Evolutionary conservation across 345 rosid genomes (phyloP).

Genomic region (Eucalyptus curtisii): DNA sequence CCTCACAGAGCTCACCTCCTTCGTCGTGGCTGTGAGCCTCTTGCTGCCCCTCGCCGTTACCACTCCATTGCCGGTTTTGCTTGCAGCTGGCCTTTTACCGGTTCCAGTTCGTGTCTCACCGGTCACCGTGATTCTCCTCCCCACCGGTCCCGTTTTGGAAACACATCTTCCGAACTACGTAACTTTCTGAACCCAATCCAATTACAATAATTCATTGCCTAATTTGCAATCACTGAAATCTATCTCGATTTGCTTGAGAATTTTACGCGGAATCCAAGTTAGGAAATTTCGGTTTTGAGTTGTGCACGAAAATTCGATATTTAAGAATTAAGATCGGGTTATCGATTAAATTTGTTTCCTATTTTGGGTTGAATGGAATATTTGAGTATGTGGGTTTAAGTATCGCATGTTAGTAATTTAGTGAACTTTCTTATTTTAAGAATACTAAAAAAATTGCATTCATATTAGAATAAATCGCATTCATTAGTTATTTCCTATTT

Average conservation of each 20-base stretch:
- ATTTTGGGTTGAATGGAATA: not conserved
- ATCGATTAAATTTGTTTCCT: not conserved
- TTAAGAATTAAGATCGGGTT: not conserved
- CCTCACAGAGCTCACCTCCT: not conserved
- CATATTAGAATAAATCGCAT: not conserved
- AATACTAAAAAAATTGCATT: not conserved
- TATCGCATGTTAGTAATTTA: not conserved
- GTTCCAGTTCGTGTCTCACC: not conserved
- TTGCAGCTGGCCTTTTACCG: not conserved
- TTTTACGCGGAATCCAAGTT: not conserved
- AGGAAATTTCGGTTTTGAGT: not conserved
- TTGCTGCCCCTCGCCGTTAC: not conserved
- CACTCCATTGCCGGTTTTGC: not conserved
- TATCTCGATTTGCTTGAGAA: not conserved
- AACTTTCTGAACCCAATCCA: not conserved
- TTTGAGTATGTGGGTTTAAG: not conserved
- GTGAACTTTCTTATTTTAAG: not conserved
- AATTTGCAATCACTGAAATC: not conserved
- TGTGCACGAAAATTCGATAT: not conserved
- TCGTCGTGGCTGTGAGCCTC: not conserved
- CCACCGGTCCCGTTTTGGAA: not conserved
- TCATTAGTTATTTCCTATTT: not conserved
- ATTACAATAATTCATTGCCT: not conserved
- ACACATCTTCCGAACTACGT: not conserved
- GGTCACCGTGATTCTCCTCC: not conserved